Conservation (phyloP, 495 filamentous ascomycete genomes). For the Tuber umbilicatum region DNA sequence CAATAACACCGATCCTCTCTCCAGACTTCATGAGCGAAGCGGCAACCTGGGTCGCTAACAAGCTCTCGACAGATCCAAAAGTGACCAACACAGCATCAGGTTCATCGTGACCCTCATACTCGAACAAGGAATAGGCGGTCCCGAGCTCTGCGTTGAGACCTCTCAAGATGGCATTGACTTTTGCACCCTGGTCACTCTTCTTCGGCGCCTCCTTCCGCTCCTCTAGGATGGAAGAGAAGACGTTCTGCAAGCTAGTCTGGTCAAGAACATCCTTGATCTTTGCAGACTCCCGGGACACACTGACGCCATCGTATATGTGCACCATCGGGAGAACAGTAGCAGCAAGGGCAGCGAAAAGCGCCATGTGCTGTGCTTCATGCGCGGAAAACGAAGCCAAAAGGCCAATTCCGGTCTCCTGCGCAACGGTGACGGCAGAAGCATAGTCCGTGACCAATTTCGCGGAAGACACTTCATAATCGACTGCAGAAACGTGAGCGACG, state of each 20-base stretch:
- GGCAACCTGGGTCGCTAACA: conserved; percentile 75
- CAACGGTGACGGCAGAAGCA: conserved; percentile 65
- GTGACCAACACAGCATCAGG: conserved; percentile 77
- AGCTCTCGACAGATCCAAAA: conserved; percentile 84
- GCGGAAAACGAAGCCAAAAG: conserved; percentile 77
- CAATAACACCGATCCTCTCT: conserved; percentile 73
- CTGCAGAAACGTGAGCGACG: conserved; percentile 87
- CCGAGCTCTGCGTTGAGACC: conserved; percentile 88
- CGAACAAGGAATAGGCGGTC: conserved; percentile 84
- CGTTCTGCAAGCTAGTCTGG: conserved; percentile 59
- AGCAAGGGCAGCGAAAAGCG: conserved; percentile 77
- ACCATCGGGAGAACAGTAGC: conserved; percentile 74
- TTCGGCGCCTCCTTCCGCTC: conserved; percentile 59
- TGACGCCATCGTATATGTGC: conserved; percentile 88
- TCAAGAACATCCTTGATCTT: conserved; percentile 79
- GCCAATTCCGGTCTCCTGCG: conserved; percentile 86
- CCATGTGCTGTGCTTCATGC: conserved; percentile 93
- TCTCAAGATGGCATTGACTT: conserved; percentile 64
- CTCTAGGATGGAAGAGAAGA: conserved; percentile 59
- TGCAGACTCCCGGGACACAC: conserved; percentile 74
- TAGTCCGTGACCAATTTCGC: conserved; percentile 78
- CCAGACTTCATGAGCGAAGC: conserved; percentile 62
- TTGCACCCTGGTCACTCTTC: conserved; percentile 65
- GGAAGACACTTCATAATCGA: conserved; percentile 65
- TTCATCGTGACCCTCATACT: conserved; percentile 79